Evolutionary conservation across 305 asterid species (phyloP).

Genomic region (Salvia sclarea): DNA sequence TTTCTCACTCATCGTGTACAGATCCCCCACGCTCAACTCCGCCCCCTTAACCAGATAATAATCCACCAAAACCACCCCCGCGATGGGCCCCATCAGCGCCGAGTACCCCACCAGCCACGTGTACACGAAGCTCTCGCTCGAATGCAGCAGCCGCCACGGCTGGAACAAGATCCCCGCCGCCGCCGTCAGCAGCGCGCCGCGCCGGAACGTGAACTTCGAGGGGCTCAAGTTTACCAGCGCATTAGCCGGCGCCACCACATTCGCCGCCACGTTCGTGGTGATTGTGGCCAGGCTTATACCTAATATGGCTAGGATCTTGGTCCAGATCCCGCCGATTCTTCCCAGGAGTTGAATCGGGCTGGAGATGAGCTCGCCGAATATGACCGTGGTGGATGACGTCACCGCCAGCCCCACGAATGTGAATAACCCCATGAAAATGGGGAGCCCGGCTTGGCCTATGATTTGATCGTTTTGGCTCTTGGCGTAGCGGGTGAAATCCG

Average conservation of each 20-base stretch:
- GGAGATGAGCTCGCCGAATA: constrained; percentile 70
- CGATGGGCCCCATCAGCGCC: constrained; percentile 81
- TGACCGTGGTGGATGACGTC: constrained; percentile 74
- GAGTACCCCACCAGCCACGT: constrained; percentile 91
- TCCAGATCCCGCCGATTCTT: constrained; percentile 65
- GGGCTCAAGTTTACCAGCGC: constrained; percentile 84
- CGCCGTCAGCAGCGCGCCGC: constrained; percentile 72
- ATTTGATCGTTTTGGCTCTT: constrained; percentile 68
- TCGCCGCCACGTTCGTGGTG: constrained; percentile 92
- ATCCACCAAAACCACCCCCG: constrained; percentile 64
- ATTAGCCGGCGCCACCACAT: constrained; percentile 91
- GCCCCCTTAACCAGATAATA: constrained; percentile 52
- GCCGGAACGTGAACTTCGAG: constrained; percentile 59
- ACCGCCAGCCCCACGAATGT: constrained; percentile 90
- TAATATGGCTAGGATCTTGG: constrained; percentile 57
- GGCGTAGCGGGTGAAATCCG: constrained; percentile 86
- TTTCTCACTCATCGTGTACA: constrained; percentile 51
- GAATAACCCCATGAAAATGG: constrained; percentile 80
- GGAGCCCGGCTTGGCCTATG: constrained; percentile 72
- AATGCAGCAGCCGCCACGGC: constrained; percentile 82
- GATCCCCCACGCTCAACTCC: constrained; percentile 48
- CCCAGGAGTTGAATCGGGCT: constrained; percentile 74
- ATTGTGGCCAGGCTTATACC: constrained; percentile 78
- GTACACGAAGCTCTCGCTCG: constrained; percentile 88
- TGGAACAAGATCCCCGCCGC: constrained; percentile 71